Evolutionary conservation across 306 rosid species (phyloP), one percentile per base, ranked within the genome.

Genomic region (Abrus precatorius): DNA sequence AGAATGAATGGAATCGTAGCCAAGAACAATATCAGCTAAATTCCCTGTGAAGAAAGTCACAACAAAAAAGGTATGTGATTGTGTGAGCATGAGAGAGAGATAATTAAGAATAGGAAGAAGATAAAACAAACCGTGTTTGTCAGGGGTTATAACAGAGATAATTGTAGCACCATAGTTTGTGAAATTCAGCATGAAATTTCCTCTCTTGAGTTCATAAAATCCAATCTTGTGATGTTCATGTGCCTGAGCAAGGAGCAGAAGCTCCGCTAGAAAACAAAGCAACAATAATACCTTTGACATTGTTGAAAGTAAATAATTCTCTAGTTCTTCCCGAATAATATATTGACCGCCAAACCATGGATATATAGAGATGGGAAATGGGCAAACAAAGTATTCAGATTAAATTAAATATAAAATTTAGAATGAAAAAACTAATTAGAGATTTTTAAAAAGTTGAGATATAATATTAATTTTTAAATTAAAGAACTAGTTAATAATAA

Each of bases 141-240:
- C 87, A 50, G 89, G 87, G 1, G 63, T 38, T 7, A 59, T 9
- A 8, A 86, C 12, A 14, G 83, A 80, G 1, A 80, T 5, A n/a
- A 86, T 65, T 3, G 83, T 49, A 29, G 89, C 89, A 28, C 89
- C 89, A 68, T 80, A 86, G 57, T 83, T 83, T 5, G 87, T 83
- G 0, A 86, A 13, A 20, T 60, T 83, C 27, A 86, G 27, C 34
- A 36, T 10, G 9, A 83, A 10, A 27, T 77, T 4, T 68, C 83
- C 87, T 72, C 14, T 76, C 61, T 67, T 27, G 0, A 83, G 70
- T 59, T 76, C 67, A 67, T 83, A 86, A 67, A 81, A 34, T 14
- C 9, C 75, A 86, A 86, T 86, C 2, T 57, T 14, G 14, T 45
- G 32, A 10, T 49, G 12, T 10, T 64, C 55, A 45, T 3, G 48